Conservation (phyloP, 73 alveolate genomes). For the Stentor roeselii region DNA sequence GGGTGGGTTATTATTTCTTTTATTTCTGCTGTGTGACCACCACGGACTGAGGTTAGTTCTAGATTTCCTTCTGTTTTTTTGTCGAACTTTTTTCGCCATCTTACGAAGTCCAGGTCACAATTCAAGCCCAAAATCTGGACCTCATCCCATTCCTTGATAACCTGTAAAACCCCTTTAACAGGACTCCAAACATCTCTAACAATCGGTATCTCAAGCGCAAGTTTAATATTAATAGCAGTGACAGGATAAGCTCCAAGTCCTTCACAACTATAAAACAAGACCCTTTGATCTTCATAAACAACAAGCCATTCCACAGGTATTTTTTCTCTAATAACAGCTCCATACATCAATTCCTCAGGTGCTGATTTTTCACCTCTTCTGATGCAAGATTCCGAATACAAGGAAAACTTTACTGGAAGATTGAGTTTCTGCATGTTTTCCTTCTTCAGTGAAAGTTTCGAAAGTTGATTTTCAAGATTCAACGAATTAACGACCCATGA, state of each 20-base stretch:
- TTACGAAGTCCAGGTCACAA: neutral
- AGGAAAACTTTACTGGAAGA: neutral
- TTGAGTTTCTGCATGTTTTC: neutral
- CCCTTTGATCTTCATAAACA: neutral
- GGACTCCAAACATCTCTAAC: neutral
- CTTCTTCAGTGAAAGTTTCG: neutral
- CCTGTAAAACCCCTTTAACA: neutral
- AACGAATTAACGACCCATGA: neutral
- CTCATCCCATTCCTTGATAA: constrained; percentile 2
- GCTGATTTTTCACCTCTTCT: neutral
- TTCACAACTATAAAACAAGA: constrained; percentile 24
- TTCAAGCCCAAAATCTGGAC: neutral
- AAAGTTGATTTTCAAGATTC: neutral
- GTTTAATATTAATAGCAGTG: constrained; percentile 7
- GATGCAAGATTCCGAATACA: neutral
- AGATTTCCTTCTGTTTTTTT: neutral
- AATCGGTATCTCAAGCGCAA: neutral
- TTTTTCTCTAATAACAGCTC: constrained; percentile 9
- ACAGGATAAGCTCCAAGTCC: constrained; percentile 22
- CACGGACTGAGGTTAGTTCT: constrained; percentile 7
- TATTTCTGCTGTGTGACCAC: neutral
- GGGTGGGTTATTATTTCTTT: neutral
- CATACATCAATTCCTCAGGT: constrained; percentile 6
- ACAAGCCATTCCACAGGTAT: constrained; percentile 26
- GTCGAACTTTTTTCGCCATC: constrained; percentile 14